Conservation (phyloP, 2,329 filamentous ascomycete species). For the Camillea tinctor region DNA sequence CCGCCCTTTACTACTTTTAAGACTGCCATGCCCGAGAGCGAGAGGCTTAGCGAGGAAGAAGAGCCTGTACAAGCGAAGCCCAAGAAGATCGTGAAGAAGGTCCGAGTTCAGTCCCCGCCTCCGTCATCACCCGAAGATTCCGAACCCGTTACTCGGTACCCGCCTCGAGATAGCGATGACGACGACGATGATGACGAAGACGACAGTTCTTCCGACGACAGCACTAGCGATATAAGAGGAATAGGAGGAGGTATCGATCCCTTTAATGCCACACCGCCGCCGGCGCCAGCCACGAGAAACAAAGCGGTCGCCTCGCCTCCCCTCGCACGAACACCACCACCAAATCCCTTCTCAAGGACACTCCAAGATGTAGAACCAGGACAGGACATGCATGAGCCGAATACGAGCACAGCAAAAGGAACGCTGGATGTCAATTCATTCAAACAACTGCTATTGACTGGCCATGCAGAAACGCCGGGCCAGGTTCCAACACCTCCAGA, state of each 20-base stretch:
- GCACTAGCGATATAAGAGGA: conserved; percentile 25
- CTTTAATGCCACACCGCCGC: conserved; percentile 21
- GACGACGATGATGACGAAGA: conserved; percentile 10
- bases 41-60: conserved; percentile 32
- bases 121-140: conserved; percentile 57
- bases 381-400: conserved; percentile 33
- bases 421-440: conserved; percentile 77
- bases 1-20: conserved; percentile 33
- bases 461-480: conserved; percentile 47
- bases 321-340: conserved; percentile 36
- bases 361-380: conserved; percentile 48
- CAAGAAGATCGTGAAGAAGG: conserved; percentile 62
- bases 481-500: conserved; percentile 28
- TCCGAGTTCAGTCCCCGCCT: conserved; percentile 64
- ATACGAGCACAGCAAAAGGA: conserved; percentile 35
- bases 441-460: conserved; percentile 72
- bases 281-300: conserved; percentile 13
- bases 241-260: conserved; percentile 26
- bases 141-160: conserved; percentile 30
- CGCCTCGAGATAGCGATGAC: conserved; percentile 26
- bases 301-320: conserved; percentile 17
- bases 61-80: conserved; percentile 27
- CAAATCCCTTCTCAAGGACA: conserved; percentile 59
- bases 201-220: neutral
- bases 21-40: conserved; percentile 32